Evolutionary conservation across 2,329 filamentous ascomycete species (phyloP), one percentile per base, ranked within the genome.

Genomic region (Calonectria henricotiae): DNA sequence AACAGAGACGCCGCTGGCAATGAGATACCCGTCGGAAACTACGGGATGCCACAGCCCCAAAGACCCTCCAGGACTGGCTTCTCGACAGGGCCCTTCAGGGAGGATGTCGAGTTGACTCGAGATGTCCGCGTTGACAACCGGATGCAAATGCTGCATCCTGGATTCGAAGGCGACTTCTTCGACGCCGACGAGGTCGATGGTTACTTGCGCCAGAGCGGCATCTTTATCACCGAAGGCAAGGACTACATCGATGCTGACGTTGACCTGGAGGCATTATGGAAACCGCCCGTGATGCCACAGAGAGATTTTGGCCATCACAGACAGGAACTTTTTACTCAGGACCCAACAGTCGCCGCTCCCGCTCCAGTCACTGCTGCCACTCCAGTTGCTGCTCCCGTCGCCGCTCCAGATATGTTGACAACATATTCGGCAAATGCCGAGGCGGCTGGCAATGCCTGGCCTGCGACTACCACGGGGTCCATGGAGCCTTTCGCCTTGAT

Each of bases 121-220:
- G 85, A 88, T 30, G 79, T 82, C 6, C 75, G 82, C 23, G 74
- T 91, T 8, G 83, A 86, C 43, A 77, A 80, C 13, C 83, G 85
- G 17, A 84, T 92, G 73, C 83, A 83, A 23, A 86, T 89, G 72
- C 86, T 85, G 44, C 80, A 91, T 8, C 86, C 88, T 1, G 92
- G 90, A 0, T 93, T 91, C 71, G 88, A 92, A 69, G 93, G 93
- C 5, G 89, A 93, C 62, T 96, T 94, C 85, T 93, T 93, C 74
- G 93, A 96, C 77, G 84, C 90, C 0, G 88, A 93, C 69, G 94
- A 96, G 79, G 91, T 95, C 0, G 92, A 96, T 80, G 86, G 89
- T 13, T 96, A 95, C 78, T 83, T 97, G 3, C 87, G 87, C 46
- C 86, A 88, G 61, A 87, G 88, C 35, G 91, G 91, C 5, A 88